phyloP scores from a whole-genome alignment of 768 basidiomycete species.

The Tulasnella calospora region DNA sequence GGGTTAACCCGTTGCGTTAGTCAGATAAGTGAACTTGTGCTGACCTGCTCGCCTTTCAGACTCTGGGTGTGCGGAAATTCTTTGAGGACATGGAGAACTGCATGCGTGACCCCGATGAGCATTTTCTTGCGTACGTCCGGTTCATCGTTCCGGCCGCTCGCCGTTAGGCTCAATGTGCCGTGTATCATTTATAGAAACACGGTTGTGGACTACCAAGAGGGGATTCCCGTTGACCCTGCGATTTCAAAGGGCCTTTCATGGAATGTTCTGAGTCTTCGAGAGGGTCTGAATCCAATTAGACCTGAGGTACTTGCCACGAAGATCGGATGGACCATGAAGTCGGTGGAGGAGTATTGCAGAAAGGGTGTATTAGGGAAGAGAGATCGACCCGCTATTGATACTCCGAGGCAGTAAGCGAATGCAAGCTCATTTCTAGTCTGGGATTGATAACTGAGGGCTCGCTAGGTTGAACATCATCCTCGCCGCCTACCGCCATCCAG shows the following conservation, averaged over 20 bases:
- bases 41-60: background rate
- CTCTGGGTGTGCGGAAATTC: conserved; percentile 25
- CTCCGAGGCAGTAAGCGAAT: background rate
- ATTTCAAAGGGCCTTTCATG: background rate
- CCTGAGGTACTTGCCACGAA: background rate
- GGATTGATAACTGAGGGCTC: conserved; percentile 46
- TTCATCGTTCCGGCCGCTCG: background rate
- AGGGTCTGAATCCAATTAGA: background rate
- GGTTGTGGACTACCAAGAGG: background rate
- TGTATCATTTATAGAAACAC: background rate
- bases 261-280: background rate
- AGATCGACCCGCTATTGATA: background rate
- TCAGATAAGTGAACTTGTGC: background rate
- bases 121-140: conserved; percentile 24
- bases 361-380: background rate
- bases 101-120: conserved; percentile 5
- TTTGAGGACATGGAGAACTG: conserved; percentile 24
- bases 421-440: background rate
- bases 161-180: background rate
- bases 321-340: conserved; percentile 9
- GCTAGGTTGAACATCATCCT: conserved; percentile 70
- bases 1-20: no score
- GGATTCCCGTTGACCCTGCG: background rate
- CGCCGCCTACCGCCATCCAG: conserved; percentile 70
- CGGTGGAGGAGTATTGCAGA: background rate